Evolutionary conservation across 768 basidiomycete genomes (phyloP).

Genomic region (Pleurotus djamor): DNA sequence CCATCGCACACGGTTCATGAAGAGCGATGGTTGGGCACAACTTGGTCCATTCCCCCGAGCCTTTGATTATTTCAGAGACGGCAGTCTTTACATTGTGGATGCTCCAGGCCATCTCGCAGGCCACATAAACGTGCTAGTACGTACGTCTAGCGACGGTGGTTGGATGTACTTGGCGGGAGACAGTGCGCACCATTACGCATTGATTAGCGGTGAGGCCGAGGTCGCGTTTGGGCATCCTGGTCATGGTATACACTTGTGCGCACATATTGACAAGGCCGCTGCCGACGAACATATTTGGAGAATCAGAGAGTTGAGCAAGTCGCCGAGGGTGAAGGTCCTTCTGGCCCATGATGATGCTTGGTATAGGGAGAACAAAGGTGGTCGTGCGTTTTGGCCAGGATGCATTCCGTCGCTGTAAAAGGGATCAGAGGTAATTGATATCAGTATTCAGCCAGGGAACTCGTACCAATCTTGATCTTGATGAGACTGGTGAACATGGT

Average conservation of each 20-base stretch:
- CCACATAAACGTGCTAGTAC: conserved; percentile 51
- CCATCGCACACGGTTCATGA: conserved; percentile 32
- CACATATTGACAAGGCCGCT: conserved; percentile 38
- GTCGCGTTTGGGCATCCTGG: conserved; percentile 25
- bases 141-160: conserved; percentile 47
- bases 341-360: conserved; percentile 53
- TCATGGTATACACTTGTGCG: conserved; percentile 25
- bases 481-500: too few relatives aligned
- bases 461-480: too few relatives aligned
- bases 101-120: conserved; percentile 56
- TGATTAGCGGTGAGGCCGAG: conserved; percentile 43
- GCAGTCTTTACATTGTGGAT: conserved; percentile 56
- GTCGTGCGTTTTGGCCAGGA: conserved; percentile 39
- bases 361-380: conserved; percentile 44
- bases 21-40: conserved; percentile 27
- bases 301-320: conserved; percentile 32
- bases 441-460: too few relatives aligned
- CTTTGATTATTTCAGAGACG: conserved; percentile 55
- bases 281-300: conserved; percentile 40
- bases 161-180: conserved; percentile 60
- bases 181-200: conserved; percentile 51
- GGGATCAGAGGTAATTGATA: too few relatives aligned
- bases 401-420: conserved; percentile 18
- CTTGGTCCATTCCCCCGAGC: conserved; percentile 52
- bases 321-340: conserved; percentile 40